Conservation (phyloP, 805 yeast species). For the Wickerhamomyces mucosus region DNA sequence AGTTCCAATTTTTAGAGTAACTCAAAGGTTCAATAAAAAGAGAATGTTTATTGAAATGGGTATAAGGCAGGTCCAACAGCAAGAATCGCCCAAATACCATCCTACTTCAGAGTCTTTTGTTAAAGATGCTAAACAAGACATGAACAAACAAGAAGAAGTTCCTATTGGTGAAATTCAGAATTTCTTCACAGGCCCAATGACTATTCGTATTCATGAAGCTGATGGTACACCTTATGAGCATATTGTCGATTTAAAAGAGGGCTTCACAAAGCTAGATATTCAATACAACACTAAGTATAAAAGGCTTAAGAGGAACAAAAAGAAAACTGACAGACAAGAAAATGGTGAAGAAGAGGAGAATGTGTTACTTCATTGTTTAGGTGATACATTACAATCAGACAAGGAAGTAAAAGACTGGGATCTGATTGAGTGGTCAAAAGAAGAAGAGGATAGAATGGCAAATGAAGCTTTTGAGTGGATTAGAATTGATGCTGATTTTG, state of each 20-base stretch:
- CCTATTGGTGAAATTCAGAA: constrained; percentile 6
- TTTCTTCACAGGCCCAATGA: constrained; percentile 87
- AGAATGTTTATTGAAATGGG: constrained; percentile 92
- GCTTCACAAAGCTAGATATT: constrained; percentile 78
- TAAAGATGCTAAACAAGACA: constrained; percentile 24
- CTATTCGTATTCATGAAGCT: constrained; percentile 93
- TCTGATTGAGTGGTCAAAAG: constrained; percentile 57
- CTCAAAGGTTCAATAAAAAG: constrained; percentile 89
- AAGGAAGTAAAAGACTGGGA: constrained; percentile 64
- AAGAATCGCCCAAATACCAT: constrained; percentile 33
- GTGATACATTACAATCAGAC: constrained; percentile 61
- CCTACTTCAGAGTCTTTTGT: constrained; percentile 29
- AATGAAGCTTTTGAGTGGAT: constrained; percentile 97
- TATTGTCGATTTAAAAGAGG: constrained; percentile 83
- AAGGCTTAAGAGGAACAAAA: constrained; percentile 57
- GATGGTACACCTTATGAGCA: constrained; percentile 99
- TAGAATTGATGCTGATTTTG: constrained; percentile 94
- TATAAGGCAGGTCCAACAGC: constrained; percentile 78
- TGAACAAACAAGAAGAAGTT: constrained; percentile 3
- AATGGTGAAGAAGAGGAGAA: constrained; percentile 26
- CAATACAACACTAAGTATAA: constrained; percentile 93
- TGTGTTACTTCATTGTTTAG: constrained; percentile 48
- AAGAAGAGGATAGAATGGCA: constrained; percentile 57
- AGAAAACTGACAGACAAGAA: constrained; percentile 32
- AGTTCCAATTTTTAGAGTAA: constrained; percentile 77